Percentiles rank a stretch among this genome's conserved stretches.
phyloP scores from a whole-genome alignment of 805 yeast genomes.

The Starmera quercuum region DNA sequence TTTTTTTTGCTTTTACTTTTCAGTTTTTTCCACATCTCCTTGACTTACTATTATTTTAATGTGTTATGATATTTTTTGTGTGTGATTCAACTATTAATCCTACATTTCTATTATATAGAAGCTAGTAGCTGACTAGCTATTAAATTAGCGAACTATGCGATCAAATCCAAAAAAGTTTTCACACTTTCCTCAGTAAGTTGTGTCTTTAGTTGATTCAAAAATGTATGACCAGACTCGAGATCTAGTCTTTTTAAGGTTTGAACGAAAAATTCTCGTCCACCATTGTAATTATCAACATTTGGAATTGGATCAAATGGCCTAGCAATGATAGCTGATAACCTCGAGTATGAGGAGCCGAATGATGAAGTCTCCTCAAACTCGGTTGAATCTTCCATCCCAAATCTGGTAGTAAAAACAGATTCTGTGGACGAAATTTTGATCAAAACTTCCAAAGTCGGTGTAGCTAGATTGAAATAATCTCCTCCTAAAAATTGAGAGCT shows the following conservation, averaged over 20 bases:
- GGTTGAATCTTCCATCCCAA: conserved; percentile 29
- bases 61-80: too few species aligned
- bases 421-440: conserved; percentile 29
- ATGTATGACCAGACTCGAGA: conserved; percentile 9
- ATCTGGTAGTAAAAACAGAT: conserved; percentile 29
- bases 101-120: too few species aligned
- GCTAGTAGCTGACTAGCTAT: too few species aligned
- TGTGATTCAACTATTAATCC: too few species aligned
- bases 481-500: conserved; percentile 28
- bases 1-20: too few species aligned
- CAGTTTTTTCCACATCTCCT: too few species aligned
- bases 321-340: conserved; percentile 52
- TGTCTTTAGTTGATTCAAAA: neutral
- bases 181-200: neutral
- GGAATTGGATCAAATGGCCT: conserved; percentile 60
- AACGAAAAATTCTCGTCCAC: conserved; percentile 12
- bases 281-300: conserved; percentile 8
- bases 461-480: conserved; percentile 32
- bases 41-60: too few species aligned
- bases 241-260: conserved; percentile 13
- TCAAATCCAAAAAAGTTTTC: too few species aligned
- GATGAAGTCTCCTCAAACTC: conserved; percentile 67
- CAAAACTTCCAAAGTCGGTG: conserved; percentile 35
- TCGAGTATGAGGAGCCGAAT: conserved; percentile 83
- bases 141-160: too few species aligned